phyloP scores from a whole-genome alignment of 2,329 filamentous ascomycete genomes.

The Scleromitrula shiraiana region DNA sequence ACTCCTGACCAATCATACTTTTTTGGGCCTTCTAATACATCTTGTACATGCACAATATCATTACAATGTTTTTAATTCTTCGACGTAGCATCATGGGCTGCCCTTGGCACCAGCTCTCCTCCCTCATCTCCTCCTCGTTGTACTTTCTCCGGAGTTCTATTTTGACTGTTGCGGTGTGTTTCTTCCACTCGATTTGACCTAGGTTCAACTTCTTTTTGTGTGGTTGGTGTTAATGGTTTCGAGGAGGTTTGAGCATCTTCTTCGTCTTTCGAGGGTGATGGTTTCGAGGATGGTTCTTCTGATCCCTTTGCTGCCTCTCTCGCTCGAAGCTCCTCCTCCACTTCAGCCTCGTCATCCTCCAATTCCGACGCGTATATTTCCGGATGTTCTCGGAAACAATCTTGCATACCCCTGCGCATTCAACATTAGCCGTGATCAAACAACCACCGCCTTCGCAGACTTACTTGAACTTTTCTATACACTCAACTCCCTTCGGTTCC shows the following conservation, averaged over 20 bases:
- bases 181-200: neutral
- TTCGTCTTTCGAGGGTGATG: neutral
- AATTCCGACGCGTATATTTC: constrained; percentile 89
- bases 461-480: constrained; percentile 95
- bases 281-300: constrained; percentile 6
- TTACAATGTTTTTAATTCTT: constrained; percentile 14
- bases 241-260: neutral
- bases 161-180: constrained; percentile 17
- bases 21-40: constrained; percentile 18
- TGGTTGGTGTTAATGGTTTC: constrained; percentile 1
- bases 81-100: constrained; percentile 36
- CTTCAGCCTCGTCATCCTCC: constrained; percentile 63
- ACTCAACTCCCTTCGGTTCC: constrained; percentile 96
- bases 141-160: constrained; percentile 16
- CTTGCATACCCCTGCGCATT: constrained; percentile 80
- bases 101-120: constrained; percentile 40
- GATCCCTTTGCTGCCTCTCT: constrained; percentile 16
- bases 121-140: constrained; percentile 30
- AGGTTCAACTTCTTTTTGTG: neutral
- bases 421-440: constrained; percentile 17
- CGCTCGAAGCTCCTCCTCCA: constrained; percentile 27
- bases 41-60: constrained; percentile 21
- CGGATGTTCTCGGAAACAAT: constrained; percentile 88
- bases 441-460: constrained; percentile 31
- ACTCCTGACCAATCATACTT: neutral